A percentile compares a stretch with the other conserved stretches of the same genome.
These are phyloP conservation scores for Helicostylum pulchrum DNA, from an alignment of 192 early-diverging fungal species.

Conservation along the genomic window DNA sequence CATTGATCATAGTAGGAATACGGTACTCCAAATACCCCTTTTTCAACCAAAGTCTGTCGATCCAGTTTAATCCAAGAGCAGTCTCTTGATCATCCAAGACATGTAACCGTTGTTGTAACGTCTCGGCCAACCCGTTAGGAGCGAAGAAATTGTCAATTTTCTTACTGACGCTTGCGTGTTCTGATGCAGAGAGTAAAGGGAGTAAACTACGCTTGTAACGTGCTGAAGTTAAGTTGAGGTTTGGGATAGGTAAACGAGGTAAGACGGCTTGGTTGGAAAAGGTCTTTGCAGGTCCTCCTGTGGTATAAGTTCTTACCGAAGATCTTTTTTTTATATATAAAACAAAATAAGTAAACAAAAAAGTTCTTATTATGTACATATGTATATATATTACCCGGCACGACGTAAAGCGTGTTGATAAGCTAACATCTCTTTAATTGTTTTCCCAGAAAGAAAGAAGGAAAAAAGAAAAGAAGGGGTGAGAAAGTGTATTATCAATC, in stretches of 20 bases:
- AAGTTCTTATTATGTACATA: too few relatives aligned
- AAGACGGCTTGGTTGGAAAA: constrained; percentile 68
- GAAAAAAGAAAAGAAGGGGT: neutral
- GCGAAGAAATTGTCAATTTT: constrained; percentile 72
- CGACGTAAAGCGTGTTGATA: neutral
- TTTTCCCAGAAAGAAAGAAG: neutral
- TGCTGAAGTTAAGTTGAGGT: constrained; percentile 67
- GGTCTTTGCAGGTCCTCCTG: constrained; percentile 39
- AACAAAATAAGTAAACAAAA: too few relatives aligned
- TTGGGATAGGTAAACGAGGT: constrained; percentile 84
- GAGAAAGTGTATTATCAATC: neutral
- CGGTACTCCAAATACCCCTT: constrained; percentile 86
- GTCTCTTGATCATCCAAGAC: constrained; percentile 65
- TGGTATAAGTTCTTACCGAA: too few relatives aligned
- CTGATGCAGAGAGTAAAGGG: constrained; percentile 61
- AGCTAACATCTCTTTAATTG: neutral
- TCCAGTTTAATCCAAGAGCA: constrained; percentile 64
- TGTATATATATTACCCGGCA: neutral
- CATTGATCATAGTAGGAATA: constrained; percentile 79
- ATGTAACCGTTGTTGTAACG: constrained; percentile 70
- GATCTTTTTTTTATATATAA: too few relatives aligned
- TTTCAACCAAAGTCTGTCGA: constrained; percentile 82
- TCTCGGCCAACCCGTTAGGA: constrained; percentile 64
- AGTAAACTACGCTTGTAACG: constrained; percentile 75
- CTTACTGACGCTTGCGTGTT: constrained; percentile 55